phyloP scores from a whole-genome alignment of 495 filamentous ascomycete species.

The Hapsidospora chrysogenum region DNA sequence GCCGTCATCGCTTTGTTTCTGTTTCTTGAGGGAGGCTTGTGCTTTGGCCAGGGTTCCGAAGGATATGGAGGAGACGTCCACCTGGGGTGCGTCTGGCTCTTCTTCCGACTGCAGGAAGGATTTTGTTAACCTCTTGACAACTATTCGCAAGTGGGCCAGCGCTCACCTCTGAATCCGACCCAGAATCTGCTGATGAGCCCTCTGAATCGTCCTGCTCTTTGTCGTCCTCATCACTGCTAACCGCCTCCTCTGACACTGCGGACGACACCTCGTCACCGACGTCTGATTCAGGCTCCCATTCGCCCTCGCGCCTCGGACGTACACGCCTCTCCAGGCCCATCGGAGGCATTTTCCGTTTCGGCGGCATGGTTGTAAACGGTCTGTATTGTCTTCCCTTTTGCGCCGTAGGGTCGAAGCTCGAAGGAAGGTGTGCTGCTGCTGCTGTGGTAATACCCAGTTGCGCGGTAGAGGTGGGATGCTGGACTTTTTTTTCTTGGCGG shows the following conservation, averaged over 20 bases:
- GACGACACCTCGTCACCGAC: slow-evolving; percentile 11
- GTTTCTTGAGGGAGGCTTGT: slow-evolving; percentile 41
- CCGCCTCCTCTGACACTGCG: slow-evolving; percentile 13
- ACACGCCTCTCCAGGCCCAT: slow-evolving; percentile 39
- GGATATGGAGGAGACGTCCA: slow-evolving; percentile 39
- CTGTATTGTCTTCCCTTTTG: too few relatives aligned
- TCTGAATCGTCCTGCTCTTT: slow-evolving; percentile 5
- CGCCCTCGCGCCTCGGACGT: slow-evolving; percentile 33
- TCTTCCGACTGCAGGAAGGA: not conserved
- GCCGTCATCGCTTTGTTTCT: slow-evolving; percentile 11
- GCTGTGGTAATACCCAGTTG: too few relatives aligned
- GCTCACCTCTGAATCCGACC: slow-evolving; percentile 4
- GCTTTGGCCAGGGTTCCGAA: slow-evolving; percentile 83
- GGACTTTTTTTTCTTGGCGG: too few relatives aligned
- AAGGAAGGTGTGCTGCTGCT: too few relatives aligned
- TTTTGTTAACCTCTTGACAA: not conserved
- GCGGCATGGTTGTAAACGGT: slow-evolving; percentile 12
- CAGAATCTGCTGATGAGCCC: too few relatives aligned
- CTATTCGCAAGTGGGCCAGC: not conserved
- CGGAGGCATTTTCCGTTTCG: slow-evolving; percentile 13
- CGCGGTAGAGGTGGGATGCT: too few relatives aligned
- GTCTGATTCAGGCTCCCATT: slow-evolving; percentile 33
- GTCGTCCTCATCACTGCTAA: slow-evolving; percentile 13
- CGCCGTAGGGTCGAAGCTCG: too few relatives aligned
- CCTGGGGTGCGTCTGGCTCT: slow-evolving; percentile 9